These are phyloP conservation scores for Mycena vulgaris DNA, from an alignment of 768 basidiomycete genomes.

Conservation along the genomic window DNA sequence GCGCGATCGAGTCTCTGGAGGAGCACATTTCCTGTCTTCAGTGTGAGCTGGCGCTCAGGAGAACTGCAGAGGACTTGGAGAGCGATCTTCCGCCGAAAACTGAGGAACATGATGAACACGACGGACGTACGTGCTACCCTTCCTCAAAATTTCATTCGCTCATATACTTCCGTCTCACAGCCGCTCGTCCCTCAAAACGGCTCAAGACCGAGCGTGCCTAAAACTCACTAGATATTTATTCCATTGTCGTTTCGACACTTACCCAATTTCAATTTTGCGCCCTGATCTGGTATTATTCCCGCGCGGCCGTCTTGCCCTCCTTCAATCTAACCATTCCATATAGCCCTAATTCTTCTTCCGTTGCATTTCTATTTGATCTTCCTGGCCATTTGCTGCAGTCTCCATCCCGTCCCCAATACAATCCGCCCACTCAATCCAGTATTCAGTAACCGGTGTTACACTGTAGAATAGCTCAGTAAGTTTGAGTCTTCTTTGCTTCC, in stretches of 20 bases:
- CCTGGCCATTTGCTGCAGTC: slow-evolving; percentile 19
- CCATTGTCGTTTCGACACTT: slow-evolving; percentile 25
- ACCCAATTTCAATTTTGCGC: slow-evolving; percentile 15
- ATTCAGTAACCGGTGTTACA: slow-evolving; percentile 20
- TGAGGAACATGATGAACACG: slow-evolving; percentile 25
- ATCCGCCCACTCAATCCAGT: slow-evolving; percentile 21
- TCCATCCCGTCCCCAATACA: slow-evolving; percentile 21
- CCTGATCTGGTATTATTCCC: slow-evolving; percentile 21
- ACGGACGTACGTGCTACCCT: slow-evolving; percentile 20
- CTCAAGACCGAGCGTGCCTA: slow-evolving; percentile 18
- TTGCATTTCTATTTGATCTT: slow-evolving; percentile 17
- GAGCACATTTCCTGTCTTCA: slow-evolving; percentile 24
- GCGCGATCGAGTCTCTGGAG: slow-evolving; percentile 18
- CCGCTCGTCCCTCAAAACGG: slow-evolving; percentile 23
- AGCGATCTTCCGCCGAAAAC: slow-evolving; percentile 18
- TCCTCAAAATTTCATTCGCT: slow-evolving; percentile 25
- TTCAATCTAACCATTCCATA: slow-evolving; percentile 22
- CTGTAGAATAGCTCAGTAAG: slow-evolving; percentile 17
- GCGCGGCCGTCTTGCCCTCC: slow-evolving; percentile 22
- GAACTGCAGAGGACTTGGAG: slow-evolving; percentile 24
- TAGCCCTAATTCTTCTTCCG: slow-evolving; percentile 17
- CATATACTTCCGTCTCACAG: slow-evolving; percentile 23
- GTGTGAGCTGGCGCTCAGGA: slow-evolving; percentile 20
- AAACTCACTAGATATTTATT: slow-evolving; percentile 23
- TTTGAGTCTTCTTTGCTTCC: slow-evolving; percentile 19